Evolutionary conservation across 805 yeast genomes (phyloP), one percentile per base, ranked within the genome.

Genomic region (Yarrowia yakushimensis): DNA sequence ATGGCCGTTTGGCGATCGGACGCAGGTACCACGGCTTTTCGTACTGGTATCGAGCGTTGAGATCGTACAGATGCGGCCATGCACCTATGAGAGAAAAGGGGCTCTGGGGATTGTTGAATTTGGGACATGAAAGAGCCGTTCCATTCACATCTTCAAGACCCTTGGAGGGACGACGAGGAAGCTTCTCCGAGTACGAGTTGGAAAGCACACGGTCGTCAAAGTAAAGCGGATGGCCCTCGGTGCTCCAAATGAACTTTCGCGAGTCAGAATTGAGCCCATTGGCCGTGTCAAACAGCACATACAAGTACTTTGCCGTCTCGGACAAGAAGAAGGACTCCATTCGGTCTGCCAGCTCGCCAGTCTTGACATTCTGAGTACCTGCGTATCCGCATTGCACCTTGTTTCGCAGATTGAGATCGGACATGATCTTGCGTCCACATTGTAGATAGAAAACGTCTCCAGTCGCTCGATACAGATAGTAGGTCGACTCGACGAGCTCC

Each of bases 171-270:
- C 17, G 15, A 8, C 30, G 4, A 2, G 28, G 28, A 6, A 9
- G 41, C 23, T 34, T 34, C 11, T 31, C 41, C 2, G 57, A 25
- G 11, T 36, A 52, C 7, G 59, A 52, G 18, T 34, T 52, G 18
- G 36, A 33, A 65, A 71, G 66, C 18, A 77, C 52, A 2, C 70
- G 65, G 6, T 72, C 65, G 43, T 82, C 81, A 55, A 80, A 76
- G 94, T 96, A 89, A 65, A 90, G 71, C 2, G 96, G 96, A 72
- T 90, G 97, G 0, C 90, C 97, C 68, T 90, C 97, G 0, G 97
- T 90, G 15, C 91, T 81, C 72, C 91, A 87, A 45, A 86, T 71
- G 22, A 77, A 71, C 64, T 70, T 73, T 25, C 74, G 72, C 13
- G 71, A 68, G 1, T 71, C 70, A 0, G 59, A 67, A 74, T 83